Percentiles rank a stretch among this genome's conserved stretches.
phyloP scores from a whole-genome alignment of 2,329 filamentous ascomycete genomes.

The Drechslera avenae region DNA sequence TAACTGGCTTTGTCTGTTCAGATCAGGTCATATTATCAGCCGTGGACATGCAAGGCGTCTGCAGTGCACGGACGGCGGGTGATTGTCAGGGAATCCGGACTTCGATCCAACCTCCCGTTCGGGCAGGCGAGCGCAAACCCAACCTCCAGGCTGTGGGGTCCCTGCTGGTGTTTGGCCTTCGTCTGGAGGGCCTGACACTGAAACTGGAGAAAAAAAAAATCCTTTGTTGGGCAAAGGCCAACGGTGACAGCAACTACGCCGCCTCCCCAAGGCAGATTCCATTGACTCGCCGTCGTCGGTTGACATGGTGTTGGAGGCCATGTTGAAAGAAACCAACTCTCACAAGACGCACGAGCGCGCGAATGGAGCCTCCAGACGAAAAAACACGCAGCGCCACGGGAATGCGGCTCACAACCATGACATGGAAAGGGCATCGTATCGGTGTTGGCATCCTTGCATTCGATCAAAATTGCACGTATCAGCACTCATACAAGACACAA shows the following conservation, averaged over 20 bases:
- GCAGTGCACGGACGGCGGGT: conserved; percentile 29
- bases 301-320: conserved; percentile 22
- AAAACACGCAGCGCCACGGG: conserved; percentile 19
- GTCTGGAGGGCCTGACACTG: conserved; percentile 14
- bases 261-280: conserved; percentile 23
- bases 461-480: conserved; percentile 34
- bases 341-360: conserved; percentile 20
- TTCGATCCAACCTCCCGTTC: conserved; percentile 24
- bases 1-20: conserved; percentile 33
- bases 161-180: conserved; percentile 15
- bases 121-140: conserved; percentile 17
- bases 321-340: conserved; percentile 22
- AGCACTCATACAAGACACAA: conserved; percentile 34
- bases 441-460: conserved; percentile 18
- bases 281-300: conserved; percentile 11
- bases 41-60: conserved; percentile 27
- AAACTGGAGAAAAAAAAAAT: conserved; percentile 16
- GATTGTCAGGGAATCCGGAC: conserved; percentile 21
- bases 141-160: conserved; percentile 12
- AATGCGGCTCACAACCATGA: conserved; percentile 38
- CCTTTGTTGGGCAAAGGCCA: background rate
- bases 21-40: conserved; percentile 34
- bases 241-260: conserved; percentile 1
- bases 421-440: conserved; percentile 25
- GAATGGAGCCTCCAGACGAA: conserved; percentile 41